Evolutionary conservation across 352 stramenopile genomes (phyloP), one percentile per base, ranked within the genome.

Genomic region (Pythium brachiatum): DNA sequence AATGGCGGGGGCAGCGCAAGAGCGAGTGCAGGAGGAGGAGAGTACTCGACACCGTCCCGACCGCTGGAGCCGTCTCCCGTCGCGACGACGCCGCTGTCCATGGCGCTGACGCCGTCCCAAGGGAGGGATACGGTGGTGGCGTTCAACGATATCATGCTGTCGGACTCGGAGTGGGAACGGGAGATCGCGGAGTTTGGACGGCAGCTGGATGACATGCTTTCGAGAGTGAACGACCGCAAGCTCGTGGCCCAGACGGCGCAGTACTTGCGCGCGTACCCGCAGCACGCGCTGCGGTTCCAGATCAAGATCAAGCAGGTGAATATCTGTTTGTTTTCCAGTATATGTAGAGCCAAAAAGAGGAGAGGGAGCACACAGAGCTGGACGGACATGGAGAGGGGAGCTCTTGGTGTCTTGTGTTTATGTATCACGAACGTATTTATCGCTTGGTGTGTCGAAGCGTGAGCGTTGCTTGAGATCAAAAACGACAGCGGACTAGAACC

Each of bases 231-330:
- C 16, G 81, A 85, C 63, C 75, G 78, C 39, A 75, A 89, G n/a
- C 70, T 93, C n/a, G 83, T 93, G 31, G 69, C 79, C 11, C 74
- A 84, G 58, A 90, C 84, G 29, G 84, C 84, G 34, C 77, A 83
- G 62, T 93, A 86, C 63, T 89, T 93, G 72, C 76, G 74, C 53
- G 60, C 73, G 39, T 86, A 83, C 67, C 82, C 84, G 50, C 78
- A 90, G 53, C 84, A 93, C 60, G 70, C 82, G 53, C 60, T 89
- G 44, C 82, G 81, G 29, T 90, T 93, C 69, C 84, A 93, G 70
- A 83, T 93, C 79, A 93, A 93, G 68, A 87, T 93, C 75, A 93
- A 93, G 79, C 84, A 93, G 84, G 84, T 93, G 76, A 74, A 34
- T 39, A 64, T 51, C 3, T n/a, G 27, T 57, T 9, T 52, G 15